These are phyloP conservation scores for Neurospora discreta DNA, from an alignment of 495 filamentous ascomycete genomes.

Conservation along the genomic window DNA sequence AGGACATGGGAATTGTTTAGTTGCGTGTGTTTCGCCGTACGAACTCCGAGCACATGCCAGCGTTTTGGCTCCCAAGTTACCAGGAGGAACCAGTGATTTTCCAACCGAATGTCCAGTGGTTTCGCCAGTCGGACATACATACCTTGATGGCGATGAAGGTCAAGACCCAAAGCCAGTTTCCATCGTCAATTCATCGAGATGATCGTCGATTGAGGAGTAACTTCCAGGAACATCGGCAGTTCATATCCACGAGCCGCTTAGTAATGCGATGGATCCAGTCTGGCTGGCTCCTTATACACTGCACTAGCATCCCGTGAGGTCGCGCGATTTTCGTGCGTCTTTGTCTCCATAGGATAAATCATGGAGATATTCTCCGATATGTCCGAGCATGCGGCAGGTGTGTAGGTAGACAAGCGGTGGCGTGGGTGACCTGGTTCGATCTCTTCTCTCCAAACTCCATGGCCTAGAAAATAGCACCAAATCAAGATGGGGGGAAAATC, in stretches of 20 bases:
- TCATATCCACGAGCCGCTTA: not conserved
- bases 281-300: not conserved
- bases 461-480: not conserved
- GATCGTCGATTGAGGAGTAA: not conserved
- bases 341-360: not conserved
- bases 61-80: too few relatives aligned
- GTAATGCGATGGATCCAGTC: not conserved
- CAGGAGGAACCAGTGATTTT: too few relatives aligned
- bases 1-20: too few relatives aligned
- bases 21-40: too few relatives aligned
- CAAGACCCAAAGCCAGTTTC: not conserved
- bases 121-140: too few relatives aligned
- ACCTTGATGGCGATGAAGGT: not conserved
- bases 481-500: not conserved
- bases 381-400: not conserved
- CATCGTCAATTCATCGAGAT: not conserved
- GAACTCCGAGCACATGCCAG: too few relatives aligned
- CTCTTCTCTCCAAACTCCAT: not conserved
- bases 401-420: not conserved
- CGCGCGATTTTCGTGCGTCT: not conserved
- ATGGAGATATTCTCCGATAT: not conserved
- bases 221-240: not conserved
- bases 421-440: not conserved
- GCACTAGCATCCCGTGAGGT: not conserved
- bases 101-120: too few relatives aligned